phyloP scores from a whole-genome alignment of 257 asterid genomes.

The Vinca minor region DNA sequence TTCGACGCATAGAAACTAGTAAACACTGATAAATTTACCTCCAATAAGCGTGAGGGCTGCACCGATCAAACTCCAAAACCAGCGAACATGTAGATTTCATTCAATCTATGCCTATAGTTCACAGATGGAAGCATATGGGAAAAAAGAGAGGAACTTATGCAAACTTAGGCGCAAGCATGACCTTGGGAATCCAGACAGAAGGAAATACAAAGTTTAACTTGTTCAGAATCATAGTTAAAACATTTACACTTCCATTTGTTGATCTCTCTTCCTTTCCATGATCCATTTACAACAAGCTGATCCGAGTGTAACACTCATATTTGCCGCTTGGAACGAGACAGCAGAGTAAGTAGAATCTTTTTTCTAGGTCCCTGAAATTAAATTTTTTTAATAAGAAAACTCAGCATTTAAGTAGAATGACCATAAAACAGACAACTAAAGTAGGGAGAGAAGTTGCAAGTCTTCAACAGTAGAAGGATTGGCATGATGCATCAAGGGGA shows the following conservation, averaged over 20 bases:
- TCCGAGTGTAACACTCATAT: background rate
- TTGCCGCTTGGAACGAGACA: constrained; percentile 39
- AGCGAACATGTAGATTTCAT: too few species aligned
- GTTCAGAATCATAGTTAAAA: background rate
- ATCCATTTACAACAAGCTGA: background rate
- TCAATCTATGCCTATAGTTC: too few species aligned
- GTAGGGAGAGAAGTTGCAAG: background rate
- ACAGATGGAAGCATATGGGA: too few species aligned
- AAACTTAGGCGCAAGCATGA: too few species aligned
- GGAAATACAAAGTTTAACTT: constrained; percentile 1
- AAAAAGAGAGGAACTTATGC: too few species aligned
- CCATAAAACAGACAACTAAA: background rate
- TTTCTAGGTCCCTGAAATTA: constrained; percentile 83
- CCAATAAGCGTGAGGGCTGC: too few species aligned
- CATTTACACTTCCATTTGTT: background rate
- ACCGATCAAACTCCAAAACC: background rate
- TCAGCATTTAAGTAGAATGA: constrained; percentile 2
- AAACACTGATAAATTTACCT: too few species aligned
- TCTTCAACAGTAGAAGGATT: background rate
- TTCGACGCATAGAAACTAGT: background rate
- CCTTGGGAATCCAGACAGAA: too few species aligned
- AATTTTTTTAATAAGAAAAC: constrained; percentile 11
- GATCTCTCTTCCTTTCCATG: background rate
- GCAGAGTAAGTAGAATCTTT: constrained; percentile 58
- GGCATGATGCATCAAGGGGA: background rate